Evolutionary conservation across 345 rosid genomes (phyloP).

Genomic region (Boechera stricta): DNA sequence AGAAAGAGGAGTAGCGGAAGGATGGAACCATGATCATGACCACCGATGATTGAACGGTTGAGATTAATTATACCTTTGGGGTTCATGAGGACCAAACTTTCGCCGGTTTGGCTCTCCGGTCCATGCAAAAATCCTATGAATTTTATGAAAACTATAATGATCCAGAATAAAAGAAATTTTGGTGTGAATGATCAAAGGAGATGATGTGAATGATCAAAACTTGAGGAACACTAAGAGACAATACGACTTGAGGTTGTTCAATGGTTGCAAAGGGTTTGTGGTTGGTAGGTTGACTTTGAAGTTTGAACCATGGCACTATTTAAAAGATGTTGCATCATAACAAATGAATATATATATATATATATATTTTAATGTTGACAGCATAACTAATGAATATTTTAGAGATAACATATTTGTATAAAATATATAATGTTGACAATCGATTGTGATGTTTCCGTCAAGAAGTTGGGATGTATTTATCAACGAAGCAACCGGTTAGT

Average conservation of each 20-base stretch:
- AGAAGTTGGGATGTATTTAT: constrained; percentile 40
- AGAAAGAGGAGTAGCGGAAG: constrained; percentile 33
- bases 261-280: constrained; percentile 27
- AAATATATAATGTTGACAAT: not conserved
- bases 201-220: constrained; percentile 5
- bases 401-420: not conserved
- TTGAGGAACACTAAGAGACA: constrained; percentile 18
- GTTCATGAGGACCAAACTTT: constrained; percentile 38
- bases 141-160: not conserved
- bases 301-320: constrained; percentile 37
- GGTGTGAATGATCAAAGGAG: constrained; percentile 16
- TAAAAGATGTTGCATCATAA: constrained; percentile 34
- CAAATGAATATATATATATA: not conserved
- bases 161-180: not conserved
- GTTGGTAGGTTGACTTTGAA: constrained; percentile 42
- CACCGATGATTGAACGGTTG: constrained; percentile 12
- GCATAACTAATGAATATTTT: constrained; percentile 7
- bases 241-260: constrained; percentile 32
- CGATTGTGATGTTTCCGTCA: constrained; percentile 38
- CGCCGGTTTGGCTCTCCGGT: constrained; percentile 22
- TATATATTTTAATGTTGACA: not conserved
- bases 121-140: constrained; percentile 18
- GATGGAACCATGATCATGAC: constrained; percentile 27
- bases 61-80: not conserved
- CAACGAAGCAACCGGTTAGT: constrained; percentile 35